These are phyloP conservation scores for Tetraselmis striata DNA, from an alignment of 139 green algal species.

Conservation along the genomic window DNA sequence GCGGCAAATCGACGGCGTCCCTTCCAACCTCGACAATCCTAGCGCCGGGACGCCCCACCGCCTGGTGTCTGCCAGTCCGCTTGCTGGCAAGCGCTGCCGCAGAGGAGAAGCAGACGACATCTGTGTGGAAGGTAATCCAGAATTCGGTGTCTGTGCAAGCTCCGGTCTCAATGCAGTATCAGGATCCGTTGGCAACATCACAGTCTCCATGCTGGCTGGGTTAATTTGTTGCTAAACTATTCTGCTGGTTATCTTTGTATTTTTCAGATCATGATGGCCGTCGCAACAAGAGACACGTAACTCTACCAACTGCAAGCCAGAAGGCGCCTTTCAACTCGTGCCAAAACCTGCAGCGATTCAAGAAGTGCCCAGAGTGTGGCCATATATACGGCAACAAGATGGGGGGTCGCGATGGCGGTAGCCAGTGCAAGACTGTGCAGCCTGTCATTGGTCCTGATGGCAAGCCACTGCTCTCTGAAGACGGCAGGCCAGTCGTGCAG, in stretches of 20 bases:
- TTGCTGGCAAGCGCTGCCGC: too few species aligned
- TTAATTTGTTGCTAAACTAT: neutral
- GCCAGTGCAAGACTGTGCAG: neutral
- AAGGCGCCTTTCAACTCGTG: too few species aligned
- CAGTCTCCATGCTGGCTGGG: neutral
- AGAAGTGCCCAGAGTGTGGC: neutral
- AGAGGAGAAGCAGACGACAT: too few species aligned
- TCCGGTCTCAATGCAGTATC: too few species aligned
- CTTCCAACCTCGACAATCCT: too few species aligned
- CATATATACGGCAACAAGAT: neutral
- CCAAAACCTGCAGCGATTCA: neutral
- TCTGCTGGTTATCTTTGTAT: neutral
- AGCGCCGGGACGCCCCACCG: too few species aligned
- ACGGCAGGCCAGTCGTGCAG: neutral
- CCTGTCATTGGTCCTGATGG: neutral
- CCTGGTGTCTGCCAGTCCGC: too few species aligned
- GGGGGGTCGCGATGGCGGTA: neutral
- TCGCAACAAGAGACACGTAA: neutral
- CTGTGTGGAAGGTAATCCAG: too few species aligned
- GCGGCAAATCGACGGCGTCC: too few species aligned
- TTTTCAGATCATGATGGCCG: too few species aligned
- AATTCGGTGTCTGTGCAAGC: too few species aligned
- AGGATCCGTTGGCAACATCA: neutral
- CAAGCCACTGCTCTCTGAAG: neutral
- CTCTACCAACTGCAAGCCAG: neutral